A percentile compares a stretch with the other conserved stretches of the same genome.
Evolutionary conservation across 1,139 yeast genomes (phyloP).

Genomic region (Suhomyces wounanorum): DNA sequence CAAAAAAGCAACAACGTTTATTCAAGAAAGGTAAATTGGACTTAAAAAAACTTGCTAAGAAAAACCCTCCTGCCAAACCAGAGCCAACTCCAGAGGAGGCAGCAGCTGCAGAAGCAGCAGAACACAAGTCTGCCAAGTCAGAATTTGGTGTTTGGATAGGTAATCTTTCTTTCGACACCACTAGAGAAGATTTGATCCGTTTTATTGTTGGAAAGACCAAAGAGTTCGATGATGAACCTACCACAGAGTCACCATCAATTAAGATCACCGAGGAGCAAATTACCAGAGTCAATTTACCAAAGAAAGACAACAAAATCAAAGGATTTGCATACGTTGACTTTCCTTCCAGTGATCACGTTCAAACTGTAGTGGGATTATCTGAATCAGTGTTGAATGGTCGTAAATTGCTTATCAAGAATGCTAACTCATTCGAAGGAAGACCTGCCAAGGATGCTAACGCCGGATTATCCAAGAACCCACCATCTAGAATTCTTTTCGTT

Average conservation of each 20-base stretch:
- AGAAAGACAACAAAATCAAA: conserved; percentile 61
- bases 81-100: conserved; percentile 32
- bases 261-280: conserved; percentile 51
- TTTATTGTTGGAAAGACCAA: conserved; percentile 65
- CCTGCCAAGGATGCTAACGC: conserved; percentile 58
- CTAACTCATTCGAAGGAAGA: conserved; percentile 83
- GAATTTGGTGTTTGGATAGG: conserved; percentile 92
- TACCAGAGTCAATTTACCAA: conserved; percentile 66
- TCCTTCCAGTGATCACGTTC: conserved; percentile 59
- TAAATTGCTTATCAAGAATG: conserved; percentile 79
- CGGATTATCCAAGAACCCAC: conserved; percentile 69
- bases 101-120: conserved; percentile 26
- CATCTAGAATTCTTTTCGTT: conserved; percentile 84
- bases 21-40: conserved; percentile 78
- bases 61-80: conserved; percentile 49
- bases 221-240: conserved; percentile 22
- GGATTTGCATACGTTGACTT: conserved; percentile 95
- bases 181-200: conserved; percentile 68
- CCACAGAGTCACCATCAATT: conserved; percentile 38
- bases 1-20: conserved; percentile 88
- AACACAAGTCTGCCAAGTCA: conserved; percentile 40
- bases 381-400: conserved; percentile 81
- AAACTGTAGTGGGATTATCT: conserved; percentile 64
- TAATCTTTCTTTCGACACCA: conserved; percentile 82
- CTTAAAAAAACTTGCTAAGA: conserved; percentile 55